Conservation (phyloP, 257 asterid species). For the Capsicum chinense region DNA sequence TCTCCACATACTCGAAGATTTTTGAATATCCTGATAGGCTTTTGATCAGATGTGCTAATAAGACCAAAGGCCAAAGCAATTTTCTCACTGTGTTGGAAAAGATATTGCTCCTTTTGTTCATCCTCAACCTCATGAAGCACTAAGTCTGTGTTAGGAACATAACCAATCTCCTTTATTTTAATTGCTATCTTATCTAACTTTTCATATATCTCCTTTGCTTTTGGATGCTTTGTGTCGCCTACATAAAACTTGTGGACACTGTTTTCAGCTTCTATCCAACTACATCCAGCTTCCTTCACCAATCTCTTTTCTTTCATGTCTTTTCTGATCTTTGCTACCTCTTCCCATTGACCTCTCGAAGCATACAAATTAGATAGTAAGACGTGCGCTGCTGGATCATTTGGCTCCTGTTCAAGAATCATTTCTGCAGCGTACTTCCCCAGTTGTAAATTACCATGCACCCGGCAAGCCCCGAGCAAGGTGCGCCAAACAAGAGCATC, state of each 20-base stretch:
- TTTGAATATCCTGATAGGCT: slow-evolving; percentile 72
- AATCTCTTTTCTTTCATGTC: slow-evolving; percentile 69
- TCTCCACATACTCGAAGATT: slow-evolving; percentile 93
- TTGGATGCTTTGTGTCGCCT: slow-evolving; percentile 80
- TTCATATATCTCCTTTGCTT: slow-evolving; percentile 64
- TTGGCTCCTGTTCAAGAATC: slow-evolving; percentile 70
- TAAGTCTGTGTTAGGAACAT: slow-evolving; percentile 65
- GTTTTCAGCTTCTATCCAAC: slow-evolving; percentile 87
- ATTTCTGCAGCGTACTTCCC: slow-evolving; percentile 74
- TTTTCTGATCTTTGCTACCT: slow-evolving; percentile 60
- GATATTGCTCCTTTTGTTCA: slow-evolving; percentile 68
- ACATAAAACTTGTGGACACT: slow-evolving; percentile 83
- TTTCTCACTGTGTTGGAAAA: slow-evolving; percentile 92
- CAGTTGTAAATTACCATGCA: slow-evolving; percentile 63
- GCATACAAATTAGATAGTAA: slow-evolving; percentile 80
- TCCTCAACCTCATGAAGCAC: slow-evolving; percentile 93
- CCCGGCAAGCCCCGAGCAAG: slow-evolving; percentile 78
- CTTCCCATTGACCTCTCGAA: slow-evolving; percentile 72
- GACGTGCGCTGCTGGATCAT: slow-evolving; percentile 78
- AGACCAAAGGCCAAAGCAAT: slow-evolving; percentile 86
- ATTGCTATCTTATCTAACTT: slow-evolving; percentile 50
- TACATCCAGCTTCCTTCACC: slow-evolving; percentile 90
- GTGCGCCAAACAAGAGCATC: slow-evolving; percentile 92
- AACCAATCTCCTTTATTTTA: slow-evolving; percentile 70
- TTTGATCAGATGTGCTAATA: slow-evolving; percentile 59